Base-by-base conservation (phyloP, 2,329 filamentous ascomycete species). In the Colletotrichum sp. region DNA sequence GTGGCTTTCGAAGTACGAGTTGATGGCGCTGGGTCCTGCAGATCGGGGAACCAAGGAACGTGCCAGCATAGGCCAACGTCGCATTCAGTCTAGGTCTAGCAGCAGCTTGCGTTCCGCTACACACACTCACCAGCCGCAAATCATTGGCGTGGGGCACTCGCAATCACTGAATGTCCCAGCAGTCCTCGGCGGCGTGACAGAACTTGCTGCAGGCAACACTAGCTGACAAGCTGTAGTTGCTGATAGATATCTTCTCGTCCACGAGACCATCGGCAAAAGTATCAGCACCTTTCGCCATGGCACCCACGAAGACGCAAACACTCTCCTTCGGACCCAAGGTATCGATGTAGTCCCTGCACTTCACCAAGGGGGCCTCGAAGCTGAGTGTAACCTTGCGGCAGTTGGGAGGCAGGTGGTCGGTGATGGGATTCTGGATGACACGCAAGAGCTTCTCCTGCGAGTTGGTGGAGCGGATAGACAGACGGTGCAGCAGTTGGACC, bases 191-290 rank as follows among this genome's bases (percentile, higher is more conserved):
- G 55, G 96, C 97, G 86, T 99, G 97, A 87, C 97, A 99, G 89
- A 99, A 99, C 86, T 99, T 99, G 92, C 96, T 98, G 90, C 97
- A 99, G 59, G 97, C 96, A 77, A 99, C 97, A 88, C 96, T 99
- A 77, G 97, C 97, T 82, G 95, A 98, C 78, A 99, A 90, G 83
- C 96, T 98, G 90, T 95, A 99, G 86, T 98, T 98, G 90, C 96
- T 99, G 88, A 99, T 99, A 81, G 95, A 95, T 83, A 99, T 99
- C 82, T 98, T 95, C 87, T 99, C 97, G 83, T 99, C 96, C 82
- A 99, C 98, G 86, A 95, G 95, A 55, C 92, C 91, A 83, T 99
- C 97, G 78, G 97, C 97, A 84, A 99, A 99, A 85, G 95, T 96
- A 84, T 99, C 97, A 71, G 93, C 92, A 21, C 97, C 97, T 88